Percentiles rank a stretch among this genome's conserved stretches.
Evolutionary conservation across 345 rosid genomes (phyloP).

Genomic region (Eucalyptus virginea): DNA sequence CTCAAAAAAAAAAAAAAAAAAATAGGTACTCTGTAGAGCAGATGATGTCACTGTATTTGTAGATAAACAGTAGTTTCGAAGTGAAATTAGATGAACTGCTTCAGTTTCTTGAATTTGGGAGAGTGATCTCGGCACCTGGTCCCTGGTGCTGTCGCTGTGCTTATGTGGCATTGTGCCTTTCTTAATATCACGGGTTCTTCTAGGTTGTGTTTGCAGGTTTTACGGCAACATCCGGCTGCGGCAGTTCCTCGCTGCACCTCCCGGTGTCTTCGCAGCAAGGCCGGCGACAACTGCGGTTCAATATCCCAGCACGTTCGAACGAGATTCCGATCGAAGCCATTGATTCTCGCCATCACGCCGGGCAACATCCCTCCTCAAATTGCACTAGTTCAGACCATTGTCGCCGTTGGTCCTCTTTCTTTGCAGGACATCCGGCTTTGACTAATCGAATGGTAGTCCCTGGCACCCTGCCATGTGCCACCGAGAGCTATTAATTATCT

Average conservation of each 20-base stretch:
- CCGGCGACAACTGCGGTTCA: not conserved
- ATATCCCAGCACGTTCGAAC: not conserved
- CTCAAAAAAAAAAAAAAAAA: not conserved
- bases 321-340: not conserved
- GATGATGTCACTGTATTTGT: not conserved
- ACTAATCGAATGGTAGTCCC: not conserved
- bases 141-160: no score
- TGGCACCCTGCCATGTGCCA: no score
- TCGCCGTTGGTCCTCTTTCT: not conserved
- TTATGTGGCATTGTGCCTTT: no score
- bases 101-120: not conserved
- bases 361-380: not conserved
- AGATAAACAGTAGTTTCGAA: not conserved
- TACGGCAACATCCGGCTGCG: no score
- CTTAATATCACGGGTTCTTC: no score
- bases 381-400: not conserved
- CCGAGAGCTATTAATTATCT: not conserved
- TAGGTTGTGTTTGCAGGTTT: no score
- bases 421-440: not conserved
- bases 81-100: not conserved
- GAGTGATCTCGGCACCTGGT: no score
- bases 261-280: not conserved
- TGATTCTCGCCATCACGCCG: not conserved
- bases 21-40: not conserved
- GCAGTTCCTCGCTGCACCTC: rapidly evolving